phyloP scores from a whole-genome alignment of 345 rosid genomes.

The Gossypium anomalum region DNA sequence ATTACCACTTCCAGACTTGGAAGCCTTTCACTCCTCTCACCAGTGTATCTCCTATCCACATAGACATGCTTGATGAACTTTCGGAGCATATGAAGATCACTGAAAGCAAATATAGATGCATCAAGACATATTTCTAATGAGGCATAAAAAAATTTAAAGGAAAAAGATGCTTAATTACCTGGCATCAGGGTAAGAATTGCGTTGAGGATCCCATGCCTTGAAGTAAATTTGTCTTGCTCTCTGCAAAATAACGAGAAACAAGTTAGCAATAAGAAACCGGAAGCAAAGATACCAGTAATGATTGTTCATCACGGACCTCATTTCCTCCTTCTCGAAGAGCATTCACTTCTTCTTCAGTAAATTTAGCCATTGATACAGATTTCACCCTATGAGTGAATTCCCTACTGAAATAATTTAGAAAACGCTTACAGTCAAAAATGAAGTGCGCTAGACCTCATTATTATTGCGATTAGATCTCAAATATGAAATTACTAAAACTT shows the following conservation, averaged over 20 bases:
- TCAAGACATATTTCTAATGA: slow-evolving; percentile 24
- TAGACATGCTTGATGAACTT: slow-evolving; percentile 84
- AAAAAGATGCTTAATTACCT: slow-evolving; percentile 44
- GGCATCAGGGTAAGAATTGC: slow-evolving; percentile 69
- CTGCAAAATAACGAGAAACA: slow-evolving; percentile 27
- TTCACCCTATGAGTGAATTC: slow-evolving; percentile 92
- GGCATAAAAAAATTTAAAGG: background rate
- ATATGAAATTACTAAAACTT: slow-evolving; percentile 21
- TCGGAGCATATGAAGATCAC: slow-evolving; percentile 63
- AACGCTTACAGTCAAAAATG: background rate
- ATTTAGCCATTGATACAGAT: slow-evolving; percentile 89
- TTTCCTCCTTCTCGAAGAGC: slow-evolving; percentile 81
- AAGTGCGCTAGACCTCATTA: background rate
- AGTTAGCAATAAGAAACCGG: slow-evolving; percentile 5
- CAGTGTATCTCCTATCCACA: slow-evolving; percentile 60
- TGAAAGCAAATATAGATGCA: slow-evolving; percentile 32
- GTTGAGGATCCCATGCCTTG: slow-evolving; percentile 64
- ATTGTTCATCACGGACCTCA: slow-evolving; percentile 43
- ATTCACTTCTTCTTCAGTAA: slow-evolving; percentile 70
- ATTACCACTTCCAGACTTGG: slow-evolving; percentile 52
- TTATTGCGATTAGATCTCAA: background rate
- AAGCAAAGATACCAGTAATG: background rate
- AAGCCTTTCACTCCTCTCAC: slow-evolving; percentile 46
- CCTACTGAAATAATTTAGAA: slow-evolving; percentile 41
- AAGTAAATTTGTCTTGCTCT: slow-evolving; percentile 73